Evolutionary conservation across 345 rosid genomes (phyloP), one percentile per base, ranked within the genome.

Genomic region (Eucalyptus caleyi): DNA sequence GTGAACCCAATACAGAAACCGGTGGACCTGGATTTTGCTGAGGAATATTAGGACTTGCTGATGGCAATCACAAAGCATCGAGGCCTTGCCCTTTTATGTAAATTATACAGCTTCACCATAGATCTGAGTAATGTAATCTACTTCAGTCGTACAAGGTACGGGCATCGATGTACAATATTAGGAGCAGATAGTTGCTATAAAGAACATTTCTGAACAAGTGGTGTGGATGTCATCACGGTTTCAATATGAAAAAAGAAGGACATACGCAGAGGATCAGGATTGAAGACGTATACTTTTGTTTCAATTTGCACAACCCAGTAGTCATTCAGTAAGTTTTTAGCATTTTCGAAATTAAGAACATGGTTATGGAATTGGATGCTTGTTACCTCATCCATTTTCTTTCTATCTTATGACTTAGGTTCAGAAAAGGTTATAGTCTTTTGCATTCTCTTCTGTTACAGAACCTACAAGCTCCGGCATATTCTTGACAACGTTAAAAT

Each of bases 1-100:
- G 91, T 88, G 53, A 65, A 88, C 89, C 4, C 90, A n/a, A 87
- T 92, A 65, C 87, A 34, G 47, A 93, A 91, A 87, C 93, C 93
- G 15, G 91, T 51, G 50, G 94, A 93, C 88, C 93, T 91, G 1
- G 91, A 88, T 87, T 92, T 93, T 81, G 1, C 30, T 23, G 85
- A 21, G 85, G 47, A 77, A 40, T 40, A 72, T 72, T 72, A 72
- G 83, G 45, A 72, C 45, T 72, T 37, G 45, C 45, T 1, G 45
- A 37, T 11, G 27, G 83, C 45, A 19, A 72, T 19, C 83, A 34
- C 45, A 37, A 72, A 72, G 83, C 45, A 72, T 37, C 26, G 27
- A 72, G 16, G 83, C 83, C 83, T 72, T 72, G 45, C 83, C 83
- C 15, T 72, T 37, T 72, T 72, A 19, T 37, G 83, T 72, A 19